These are phyloP conservation scores for Coniochaeta prunicola DNA, from an alignment of 2,329 filamentous ascomycete species.

Conservation along the genomic window DNA sequence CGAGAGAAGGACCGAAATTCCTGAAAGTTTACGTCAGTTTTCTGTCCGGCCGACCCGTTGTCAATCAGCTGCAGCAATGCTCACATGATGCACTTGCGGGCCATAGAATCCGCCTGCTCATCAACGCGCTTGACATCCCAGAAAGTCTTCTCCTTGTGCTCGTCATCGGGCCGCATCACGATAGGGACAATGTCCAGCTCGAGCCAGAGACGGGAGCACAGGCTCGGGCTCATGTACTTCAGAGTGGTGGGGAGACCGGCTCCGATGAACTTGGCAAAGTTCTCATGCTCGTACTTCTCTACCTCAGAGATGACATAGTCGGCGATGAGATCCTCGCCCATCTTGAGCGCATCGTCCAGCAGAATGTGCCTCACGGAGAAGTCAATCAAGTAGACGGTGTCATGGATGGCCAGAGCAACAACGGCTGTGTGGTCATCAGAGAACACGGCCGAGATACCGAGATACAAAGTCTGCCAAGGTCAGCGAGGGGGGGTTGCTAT, in stretches of 20 bases:
- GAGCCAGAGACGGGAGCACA: constrained; percentile 67
- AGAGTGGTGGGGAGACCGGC: constrained; percentile 59
- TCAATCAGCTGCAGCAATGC: constrained; percentile 15
- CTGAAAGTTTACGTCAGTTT: constrained; percentile 28
- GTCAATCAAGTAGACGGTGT: constrained; percentile 68
- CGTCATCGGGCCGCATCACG: constrained; percentile 45
- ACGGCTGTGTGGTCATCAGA: constrained; percentile 43
- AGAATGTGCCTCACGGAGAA: constrained; percentile 57
- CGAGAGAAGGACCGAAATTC: constrained; percentile 64
- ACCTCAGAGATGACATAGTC: constrained; percentile 53
- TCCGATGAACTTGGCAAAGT: constrained; percentile 69
- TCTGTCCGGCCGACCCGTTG: constrained; percentile 4
- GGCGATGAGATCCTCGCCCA: constrained; percentile 40
- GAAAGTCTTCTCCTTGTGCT: constrained; percentile 32
- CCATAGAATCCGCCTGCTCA: constrained; percentile 76
- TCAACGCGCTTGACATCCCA: constrained; percentile 58
- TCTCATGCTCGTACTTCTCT: constrained; percentile 52
- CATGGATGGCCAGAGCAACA: constrained; percentile 63
- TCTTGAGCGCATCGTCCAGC: constrained; percentile 29
- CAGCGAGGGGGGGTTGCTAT: not conserved
- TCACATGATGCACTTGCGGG: constrained; percentile 68
- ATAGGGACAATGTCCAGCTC: constrained; percentile 72
- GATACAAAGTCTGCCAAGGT: constrained; percentile 43
- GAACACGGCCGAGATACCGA: constrained; percentile 53
- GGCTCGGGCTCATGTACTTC: constrained; percentile 50